Base-by-base conservation (phyloP, 129 eudicot species). In the Flaveria robusta region DNA sequence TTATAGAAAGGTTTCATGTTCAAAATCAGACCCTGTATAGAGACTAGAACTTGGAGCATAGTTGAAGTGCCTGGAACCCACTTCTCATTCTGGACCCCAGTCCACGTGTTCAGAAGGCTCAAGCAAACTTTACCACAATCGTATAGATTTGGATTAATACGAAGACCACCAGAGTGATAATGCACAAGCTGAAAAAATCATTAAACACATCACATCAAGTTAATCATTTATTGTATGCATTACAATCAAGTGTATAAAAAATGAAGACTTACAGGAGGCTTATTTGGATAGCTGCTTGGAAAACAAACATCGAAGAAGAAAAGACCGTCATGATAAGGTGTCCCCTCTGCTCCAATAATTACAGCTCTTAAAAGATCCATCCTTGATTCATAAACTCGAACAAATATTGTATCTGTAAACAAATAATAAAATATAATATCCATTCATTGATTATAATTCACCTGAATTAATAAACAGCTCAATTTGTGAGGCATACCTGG, bases 321-420 rank as follows among this genome's bases (percentile, higher is more conserved):
- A 51, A 93, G 90, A 16, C 98, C 98, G 72, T 93, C 97, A 79
- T 93, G 98, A 77, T 93, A 93, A 0, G 98, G 98, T 16, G 98
- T 93, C 19, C 98, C 98, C 68, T 88, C 93, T 23, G 98, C 96
- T 74, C 98, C 98, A 7, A 91, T 75, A 51, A 93, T 91, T 10
- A 88, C 98, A 70, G 98, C 98, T 80, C 98, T 85, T 82, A 93
- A 71, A 26, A 93, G 89, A 83, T 93, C 98, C 97, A 93, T 91
- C 68, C 98, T 84, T 74, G 96, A 80, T 72, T 93, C 98, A 76
- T 87, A 93, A 7, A 83, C 98, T 85, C 98, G 82, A 39, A 93
- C 98, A 72, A 74, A 90, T 75, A 93, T 88, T 10, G 88, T 84
- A 65, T 85, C 98, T 93, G 82, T 16, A 60, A 27, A 55, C 27